Evolutionary conservation across 495 filamentous ascomycete genomes (phyloP).

Genomic region (Thermochaetoides thermophila): DNA sequence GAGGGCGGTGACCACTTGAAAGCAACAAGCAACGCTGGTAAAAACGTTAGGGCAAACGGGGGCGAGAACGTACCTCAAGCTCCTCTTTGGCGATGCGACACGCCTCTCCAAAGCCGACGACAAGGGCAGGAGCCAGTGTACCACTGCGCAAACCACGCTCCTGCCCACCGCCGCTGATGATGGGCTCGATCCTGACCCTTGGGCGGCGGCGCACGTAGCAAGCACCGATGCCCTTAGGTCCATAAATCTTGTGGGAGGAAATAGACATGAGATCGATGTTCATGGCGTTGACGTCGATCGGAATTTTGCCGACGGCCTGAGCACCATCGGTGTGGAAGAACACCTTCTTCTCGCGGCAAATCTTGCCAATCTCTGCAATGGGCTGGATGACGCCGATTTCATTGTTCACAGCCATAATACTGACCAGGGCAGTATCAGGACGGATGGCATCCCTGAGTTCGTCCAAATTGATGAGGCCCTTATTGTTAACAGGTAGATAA

Average conservation of each 20-base stretch:
- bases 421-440: constrained; percentile 81
- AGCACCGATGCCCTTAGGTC: constrained; percentile 90
- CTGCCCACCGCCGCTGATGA: constrained; percentile 93
- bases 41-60: constrained; percentile 5
- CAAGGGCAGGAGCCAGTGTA: constrained; percentile 76
- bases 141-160: constrained; percentile 89
- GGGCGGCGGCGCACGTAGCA: constrained; percentile 89
- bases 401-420: constrained; percentile 98
- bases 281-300: constrained; percentile 89
- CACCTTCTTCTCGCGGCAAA: constrained; percentile 81
- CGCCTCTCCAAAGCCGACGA: constrained; percentile 89
- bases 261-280: constrained; percentile 98
- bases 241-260: constrained; percentile 98
- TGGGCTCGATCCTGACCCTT: constrained; percentile 82
- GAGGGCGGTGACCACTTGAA: constrained; percentile 1
- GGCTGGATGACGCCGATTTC: constrained; percentile 98
- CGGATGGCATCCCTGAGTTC: constrained; percentile 83
- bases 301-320: constrained; percentile 95
- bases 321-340: constrained; percentile 99
- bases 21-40: constrained; percentile 2
- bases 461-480: constrained; percentile 69
- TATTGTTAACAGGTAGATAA: constrained; percentile 77
- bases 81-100: constrained; percentile 84
- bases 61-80: constrained; percentile 74
- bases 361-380: constrained; percentile 77